phyloP scores from a whole-genome alignment of 192 early-diverging fungal species.

The Podila minutissima region DNA sequence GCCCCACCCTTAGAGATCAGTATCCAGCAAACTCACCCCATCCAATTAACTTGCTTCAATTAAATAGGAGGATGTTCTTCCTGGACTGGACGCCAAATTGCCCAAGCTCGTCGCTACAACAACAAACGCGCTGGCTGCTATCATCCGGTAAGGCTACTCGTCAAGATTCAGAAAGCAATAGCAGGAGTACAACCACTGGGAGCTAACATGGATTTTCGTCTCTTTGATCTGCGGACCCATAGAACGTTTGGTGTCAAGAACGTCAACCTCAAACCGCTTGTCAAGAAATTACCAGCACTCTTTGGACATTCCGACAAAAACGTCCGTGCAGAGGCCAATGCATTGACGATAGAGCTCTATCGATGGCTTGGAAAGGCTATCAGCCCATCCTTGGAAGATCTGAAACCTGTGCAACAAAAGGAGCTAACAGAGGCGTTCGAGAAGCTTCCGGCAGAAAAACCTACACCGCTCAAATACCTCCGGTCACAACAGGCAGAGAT shows the following conservation, averaged over 20 bases:
- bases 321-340: slow-evolving; percentile 87
- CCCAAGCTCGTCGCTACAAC: slow-evolving; percentile 90
- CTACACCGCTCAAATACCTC: slow-evolving; percentile 75
- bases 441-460: slow-evolving; percentile 66
- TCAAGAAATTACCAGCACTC: slow-evolving; percentile 87
- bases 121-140: slow-evolving; percentile 67
- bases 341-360: slow-evolving; percentile 80
- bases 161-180: background rate
- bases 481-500: slow-evolving; percentile 81
- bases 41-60: background rate
- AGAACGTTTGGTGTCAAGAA: slow-evolving; percentile 86
- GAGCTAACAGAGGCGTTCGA: slow-evolving; percentile 91
- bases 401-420: slow-evolving; percentile 96
- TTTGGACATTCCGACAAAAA: slow-evolving; percentile 95
- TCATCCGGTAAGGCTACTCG: slow-evolving; percentile 58
- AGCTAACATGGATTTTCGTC: background rate
- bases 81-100: slow-evolving; percentile 86
- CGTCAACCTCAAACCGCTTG: slow-evolving; percentile 81
- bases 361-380: slow-evolving; percentile 92
- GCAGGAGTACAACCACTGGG: background rate
- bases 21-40: too few species aligned
- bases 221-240: background rate
- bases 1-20: too few species aligned
- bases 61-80: slow-evolving; percentile 77
- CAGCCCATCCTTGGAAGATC: slow-evolving; percentile 76